Evolutionary conservation across 179 eudicot genomes (phyloP).

Genomic region (Silene vulgaris): DNA sequence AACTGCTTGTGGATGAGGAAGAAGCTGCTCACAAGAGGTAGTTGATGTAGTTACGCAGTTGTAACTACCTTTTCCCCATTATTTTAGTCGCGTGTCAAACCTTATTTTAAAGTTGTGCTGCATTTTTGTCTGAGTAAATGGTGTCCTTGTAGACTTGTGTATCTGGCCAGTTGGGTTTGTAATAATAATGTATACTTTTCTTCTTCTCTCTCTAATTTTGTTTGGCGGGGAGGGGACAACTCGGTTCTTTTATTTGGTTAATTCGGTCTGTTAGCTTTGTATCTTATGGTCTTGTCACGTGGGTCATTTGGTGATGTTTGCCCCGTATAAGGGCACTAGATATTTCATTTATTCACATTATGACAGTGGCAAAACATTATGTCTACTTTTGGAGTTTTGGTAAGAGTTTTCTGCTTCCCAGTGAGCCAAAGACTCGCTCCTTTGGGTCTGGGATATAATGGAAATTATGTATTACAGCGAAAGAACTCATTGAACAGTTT

Average conservation of each 20-base stretch:
- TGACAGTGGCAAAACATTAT: too few species aligned
- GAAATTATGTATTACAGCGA: neutral
- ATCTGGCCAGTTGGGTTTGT: neutral
- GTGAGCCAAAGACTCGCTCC: neutral
- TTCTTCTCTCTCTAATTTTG: neutral
- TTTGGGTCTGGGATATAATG: neutral
- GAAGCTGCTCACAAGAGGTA: conserved; percentile 97
- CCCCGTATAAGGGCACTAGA: neutral
- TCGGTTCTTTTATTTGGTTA: neutral
- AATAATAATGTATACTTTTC: neutral
- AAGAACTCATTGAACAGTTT: neutral
- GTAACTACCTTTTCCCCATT: neutral
- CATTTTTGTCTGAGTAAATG: neutral
- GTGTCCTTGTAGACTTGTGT: neutral
- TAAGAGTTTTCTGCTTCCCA: neutral
- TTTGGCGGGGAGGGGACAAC: neutral
- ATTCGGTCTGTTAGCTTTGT: neutral
- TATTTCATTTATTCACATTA: neutral
- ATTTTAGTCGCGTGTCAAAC: neutral
- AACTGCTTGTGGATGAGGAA: conserved; percentile 95
- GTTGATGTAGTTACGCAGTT: conserved; percentile 10
- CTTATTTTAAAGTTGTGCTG: neutral
- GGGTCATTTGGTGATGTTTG: neutral
- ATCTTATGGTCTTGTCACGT: neutral
- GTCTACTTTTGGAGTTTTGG: neutral